Evolutionary conservation across 306 rosid genomes (phyloP).

Genomic region (Luffa acutangula): DNA sequence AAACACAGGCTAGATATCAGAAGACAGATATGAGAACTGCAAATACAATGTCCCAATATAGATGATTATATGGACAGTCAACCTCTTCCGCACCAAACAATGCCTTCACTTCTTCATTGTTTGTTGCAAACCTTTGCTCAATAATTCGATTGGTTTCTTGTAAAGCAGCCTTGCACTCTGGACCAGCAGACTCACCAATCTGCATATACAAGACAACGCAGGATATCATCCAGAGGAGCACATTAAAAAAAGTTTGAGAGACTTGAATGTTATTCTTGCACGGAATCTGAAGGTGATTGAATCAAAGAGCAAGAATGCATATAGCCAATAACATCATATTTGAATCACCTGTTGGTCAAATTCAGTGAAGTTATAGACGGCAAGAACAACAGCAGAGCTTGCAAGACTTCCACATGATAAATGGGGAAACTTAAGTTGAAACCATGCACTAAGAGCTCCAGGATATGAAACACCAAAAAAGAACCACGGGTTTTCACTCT

Average conservation of each 20-base stretch:
- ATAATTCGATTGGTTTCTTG: conserved; percentile 62
- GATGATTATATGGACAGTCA: conserved; percentile 9
- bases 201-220: conserved; percentile 21
- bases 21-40: neutral
- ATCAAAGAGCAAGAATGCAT: neutral
- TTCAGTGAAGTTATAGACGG: conserved; percentile 63
- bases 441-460: conserved; percentile 99
- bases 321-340: neutral
- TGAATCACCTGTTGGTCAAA: conserved; percentile 72
- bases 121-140: conserved; percentile 40
- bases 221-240: neutral
- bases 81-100: conserved; percentile 75
- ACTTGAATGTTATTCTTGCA: neutral
- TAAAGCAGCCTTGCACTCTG: conserved; percentile 69
- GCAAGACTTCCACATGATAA: conserved; percentile 97
- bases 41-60: neutral
- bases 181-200: conserved; percentile 91
- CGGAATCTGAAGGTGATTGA: neutral
- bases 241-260: neutral
- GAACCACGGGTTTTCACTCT: conserved; percentile 71
- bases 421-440: conserved; percentile 91
- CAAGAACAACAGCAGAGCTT: conserved; percentile 89
- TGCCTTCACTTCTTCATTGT: conserved; percentile 40
- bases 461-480: conserved; percentile 71
- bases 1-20: conserved; percentile 14